These are phyloP conservation scores for Fraxinus albicans DNA, from an alignment of 305 asterid species.

Conservation along the genomic window DNA sequence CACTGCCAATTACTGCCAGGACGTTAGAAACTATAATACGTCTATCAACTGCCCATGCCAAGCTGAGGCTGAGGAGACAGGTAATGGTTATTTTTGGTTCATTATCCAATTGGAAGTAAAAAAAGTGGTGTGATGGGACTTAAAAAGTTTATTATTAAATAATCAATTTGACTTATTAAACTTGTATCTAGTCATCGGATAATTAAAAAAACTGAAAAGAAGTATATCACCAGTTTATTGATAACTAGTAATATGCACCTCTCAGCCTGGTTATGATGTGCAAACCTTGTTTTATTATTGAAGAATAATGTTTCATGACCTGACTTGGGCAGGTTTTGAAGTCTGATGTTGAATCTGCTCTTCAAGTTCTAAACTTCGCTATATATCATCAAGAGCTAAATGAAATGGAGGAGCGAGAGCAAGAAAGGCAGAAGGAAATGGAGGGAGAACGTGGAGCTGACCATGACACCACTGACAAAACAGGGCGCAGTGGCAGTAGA, in stretches of 20 bases:
- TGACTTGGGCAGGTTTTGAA: constrained; percentile 60
- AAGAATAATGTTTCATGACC: constrained; percentile 5
- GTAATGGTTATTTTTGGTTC: constrained; percentile 32
- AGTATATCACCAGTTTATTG: constrained; percentile 1
- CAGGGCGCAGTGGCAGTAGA: constrained; percentile 32
- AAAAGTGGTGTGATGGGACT: neutral
- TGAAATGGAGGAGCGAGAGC: constrained; percentile 97
- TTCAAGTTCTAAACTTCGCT: constrained; percentile 92
- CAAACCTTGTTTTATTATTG: constrained; percentile 1
- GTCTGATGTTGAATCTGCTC: constrained; percentile 85
- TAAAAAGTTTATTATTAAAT: neutral
- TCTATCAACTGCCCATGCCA: constrained; percentile 97
- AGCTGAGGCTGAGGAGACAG: constrained; percentile 85
- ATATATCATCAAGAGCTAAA: constrained; percentile 97
- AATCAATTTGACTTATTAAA: neutral
- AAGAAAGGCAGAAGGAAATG: constrained; percentile 53
- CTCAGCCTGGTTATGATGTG: constrained; percentile 3
- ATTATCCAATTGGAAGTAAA: neutral
- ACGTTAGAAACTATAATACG: constrained; percentile 93
- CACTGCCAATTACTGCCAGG: constrained; percentile 98
- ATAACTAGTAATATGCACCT: neutral
- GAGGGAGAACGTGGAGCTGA: constrained; percentile 53
- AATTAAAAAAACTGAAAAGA: neutral
- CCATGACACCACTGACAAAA: constrained; percentile 40
- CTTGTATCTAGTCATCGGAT: neutral